These are phyloP conservation scores for Sanghuangporus sanghuang DNA, from an alignment of 1,284 basidiomycete genomes.

Conservation along the genomic window DNA sequence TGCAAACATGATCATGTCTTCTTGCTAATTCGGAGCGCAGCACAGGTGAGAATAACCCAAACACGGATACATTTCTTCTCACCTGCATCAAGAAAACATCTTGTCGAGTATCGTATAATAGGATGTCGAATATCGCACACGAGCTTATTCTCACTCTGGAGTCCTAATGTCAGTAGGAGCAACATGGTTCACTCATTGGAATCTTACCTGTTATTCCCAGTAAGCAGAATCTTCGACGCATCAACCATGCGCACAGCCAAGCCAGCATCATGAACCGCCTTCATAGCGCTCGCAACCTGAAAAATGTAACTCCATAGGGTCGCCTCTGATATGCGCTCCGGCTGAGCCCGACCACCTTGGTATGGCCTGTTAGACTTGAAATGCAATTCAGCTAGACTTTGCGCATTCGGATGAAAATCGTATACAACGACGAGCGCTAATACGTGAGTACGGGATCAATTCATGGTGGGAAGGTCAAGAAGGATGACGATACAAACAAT, in stretches of 20 bases:
- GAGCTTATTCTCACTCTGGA: slow-evolving; percentile 72
- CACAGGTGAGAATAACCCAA: neutral
- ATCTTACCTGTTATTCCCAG: slow-evolving; percentile 79
- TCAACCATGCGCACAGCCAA: slow-evolving; percentile 84
- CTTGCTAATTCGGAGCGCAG: slow-evolving; percentile 45
- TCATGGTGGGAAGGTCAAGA: neutral
- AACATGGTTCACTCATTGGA: slow-evolving; percentile 11
- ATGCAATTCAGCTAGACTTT: slow-evolving; percentile 75
- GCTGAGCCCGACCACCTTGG: slow-evolving; percentile 34
- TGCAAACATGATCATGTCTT: slow-evolving; percentile 87
- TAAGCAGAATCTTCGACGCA: slow-evolving; percentile 83
- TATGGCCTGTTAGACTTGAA: slow-evolving; percentile 46
- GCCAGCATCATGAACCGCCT: slow-evolving; percentile 78
- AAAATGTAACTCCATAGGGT: slow-evolving; percentile 92
- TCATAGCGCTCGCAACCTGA: slow-evolving; percentile 87
- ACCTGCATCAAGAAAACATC: slow-evolving; percentile 57
- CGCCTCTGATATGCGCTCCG: slow-evolving; percentile 62
- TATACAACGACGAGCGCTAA: slow-evolving; percentile 90
- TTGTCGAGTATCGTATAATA: slow-evolving; percentile 68
- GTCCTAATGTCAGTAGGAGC: neutral
- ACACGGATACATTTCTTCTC: neutral
- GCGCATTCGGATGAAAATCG: slow-evolving; percentile 83
- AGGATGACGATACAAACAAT: slow-evolving; percentile 52
- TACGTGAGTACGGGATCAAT: slow-evolving; percentile 5
- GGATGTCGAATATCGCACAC: slow-evolving; percentile 81